phyloP scores from a whole-genome alignment of 257 asterid genomes.

The Primulina tabacum region DNA sequence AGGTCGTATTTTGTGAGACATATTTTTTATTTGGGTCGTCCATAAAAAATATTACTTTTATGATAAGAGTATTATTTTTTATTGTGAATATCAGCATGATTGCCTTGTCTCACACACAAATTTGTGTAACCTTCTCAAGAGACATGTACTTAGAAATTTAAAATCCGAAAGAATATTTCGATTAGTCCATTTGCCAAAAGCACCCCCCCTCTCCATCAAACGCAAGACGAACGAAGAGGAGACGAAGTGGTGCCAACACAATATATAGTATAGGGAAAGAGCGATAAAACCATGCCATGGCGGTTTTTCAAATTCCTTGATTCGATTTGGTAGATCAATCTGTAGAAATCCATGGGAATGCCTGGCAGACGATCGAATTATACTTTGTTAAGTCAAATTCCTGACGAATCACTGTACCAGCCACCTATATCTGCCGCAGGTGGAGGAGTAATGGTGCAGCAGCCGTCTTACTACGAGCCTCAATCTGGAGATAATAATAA shows the following conservation, averaged over 20 bases:
- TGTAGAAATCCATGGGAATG: slow-evolving; percentile 59
- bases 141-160: no score
- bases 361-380: slow-evolving; percentile 74
- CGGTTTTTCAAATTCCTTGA: slow-evolving; percentile 42
- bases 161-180: slow-evolving; percentile 18
- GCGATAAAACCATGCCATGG: slow-evolving; percentile 29
- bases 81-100: no score
- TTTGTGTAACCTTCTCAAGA: no score
- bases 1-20: no score
- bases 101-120: no score
- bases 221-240: slow-evolving; percentile 25
- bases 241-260: slow-evolving; percentile 22
- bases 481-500: slow-evolving; percentile 59
- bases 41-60: no score
- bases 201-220: slow-evolving; percentile 28
- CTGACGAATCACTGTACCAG: slow-evolving; percentile 59
- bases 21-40: no score
- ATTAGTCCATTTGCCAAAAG: slow-evolving; percentile 32
- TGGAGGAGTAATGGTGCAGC: slow-evolving; percentile 33
- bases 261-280: slow-evolving; percentile 18
- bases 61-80: no score
- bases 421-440: slow-evolving; percentile 41
- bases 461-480: slow-evolving; percentile 48
- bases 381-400: slow-evolving; percentile 56
- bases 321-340: slow-evolving; percentile 3